Evolutionary conservation across 257 asterid species (phyloP).

Genomic region (Capsicum pubescens): DNA sequence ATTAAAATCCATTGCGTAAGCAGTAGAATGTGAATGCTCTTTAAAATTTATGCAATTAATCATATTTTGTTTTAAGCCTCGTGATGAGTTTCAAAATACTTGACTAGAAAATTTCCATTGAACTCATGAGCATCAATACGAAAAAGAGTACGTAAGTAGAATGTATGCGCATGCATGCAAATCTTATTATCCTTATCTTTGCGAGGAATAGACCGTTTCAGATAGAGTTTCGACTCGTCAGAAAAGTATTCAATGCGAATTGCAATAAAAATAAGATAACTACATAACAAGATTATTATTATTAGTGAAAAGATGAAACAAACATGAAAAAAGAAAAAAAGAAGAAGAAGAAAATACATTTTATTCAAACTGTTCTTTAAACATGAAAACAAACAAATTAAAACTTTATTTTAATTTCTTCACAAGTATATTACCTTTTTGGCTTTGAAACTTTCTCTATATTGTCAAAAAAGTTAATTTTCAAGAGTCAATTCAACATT

Average conservation of each 20-base stretch:
- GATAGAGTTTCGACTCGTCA: too few species aligned
- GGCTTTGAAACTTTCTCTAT: neutral
- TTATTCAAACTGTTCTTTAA: neutral
- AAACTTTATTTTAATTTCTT: neutral
- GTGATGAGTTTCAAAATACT: neutral
- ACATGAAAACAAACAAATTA: neutral
- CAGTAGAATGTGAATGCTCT: neutral
- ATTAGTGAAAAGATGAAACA: too few species aligned
- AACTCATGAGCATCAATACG: neutral
- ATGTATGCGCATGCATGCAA: too few species aligned
- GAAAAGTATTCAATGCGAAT: too few species aligned
- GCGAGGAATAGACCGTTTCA: too few species aligned
- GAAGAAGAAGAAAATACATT: too few species aligned
- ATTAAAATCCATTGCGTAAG: neutral
- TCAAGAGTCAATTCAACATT: constrained; percentile 4
- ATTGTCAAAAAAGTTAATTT: neutral
- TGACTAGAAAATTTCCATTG: neutral
- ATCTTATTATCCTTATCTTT: too few species aligned
- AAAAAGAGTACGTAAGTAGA: neutral
- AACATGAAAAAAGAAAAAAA: too few species aligned
- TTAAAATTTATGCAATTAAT: neutral
- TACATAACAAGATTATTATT: too few species aligned
- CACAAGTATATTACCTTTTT: neutral
- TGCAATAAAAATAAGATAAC: too few species aligned
- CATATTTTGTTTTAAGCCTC: neutral